A percentile compares a stretch with the other conserved stretches of the same genome.
These are phyloP conservation scores for Tilletia setariae DNA, from an alignment of 1,284 basidiomycete genomes.

Conservation along the genomic window DNA sequence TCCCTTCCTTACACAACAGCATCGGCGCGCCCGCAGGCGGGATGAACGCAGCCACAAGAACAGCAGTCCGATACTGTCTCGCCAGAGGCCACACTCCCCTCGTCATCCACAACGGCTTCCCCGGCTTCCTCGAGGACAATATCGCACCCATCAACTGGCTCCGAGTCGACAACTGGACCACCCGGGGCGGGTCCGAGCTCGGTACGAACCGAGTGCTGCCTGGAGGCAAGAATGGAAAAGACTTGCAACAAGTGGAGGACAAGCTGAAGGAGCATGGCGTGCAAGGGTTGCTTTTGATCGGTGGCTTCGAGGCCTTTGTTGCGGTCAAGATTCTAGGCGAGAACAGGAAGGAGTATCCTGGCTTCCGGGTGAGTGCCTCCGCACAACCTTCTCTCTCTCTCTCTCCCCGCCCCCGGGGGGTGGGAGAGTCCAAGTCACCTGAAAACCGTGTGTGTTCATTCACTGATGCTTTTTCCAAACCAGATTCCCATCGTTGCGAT, in stretches of 20 bases:
- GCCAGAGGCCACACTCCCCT: slow-evolving; percentile 86
- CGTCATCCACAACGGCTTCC: slow-evolving; percentile 91
- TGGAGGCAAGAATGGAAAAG: slow-evolving; percentile 59
- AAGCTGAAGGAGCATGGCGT: slow-evolving; percentile 84
- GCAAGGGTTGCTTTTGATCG: slow-evolving; percentile 81
- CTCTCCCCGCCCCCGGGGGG: not conserved
- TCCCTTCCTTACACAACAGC: slow-evolving; percentile 14
- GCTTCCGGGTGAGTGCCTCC: slow-evolving; percentile 70
- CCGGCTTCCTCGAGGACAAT: slow-evolving; percentile 84
- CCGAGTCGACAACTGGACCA: slow-evolving; percentile 92
- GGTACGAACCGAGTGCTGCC: slow-evolving; percentile 91
- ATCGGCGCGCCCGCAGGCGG: slow-evolving; percentile 96
- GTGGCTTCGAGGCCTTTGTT: slow-evolving; percentile 91
- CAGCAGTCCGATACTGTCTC: slow-evolving; percentile 88
- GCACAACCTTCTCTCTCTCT: too few species aligned
- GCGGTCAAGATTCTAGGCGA: slow-evolving; percentile 75
- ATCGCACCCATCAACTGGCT: slow-evolving; percentile 88
- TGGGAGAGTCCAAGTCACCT: not conserved
- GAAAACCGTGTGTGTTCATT: not conserved
- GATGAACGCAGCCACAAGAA: slow-evolving; percentile 95
- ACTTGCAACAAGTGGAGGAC: slow-evolving; percentile 71
- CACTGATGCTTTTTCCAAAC: not conserved
- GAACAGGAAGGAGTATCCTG: slow-evolving; percentile 75
- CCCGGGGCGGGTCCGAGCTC: slow-evolving; percentile 94
- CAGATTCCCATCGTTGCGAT: slow-evolving; percentile 47